Evolutionary conservation across 2,329 filamentous ascomycete genomes (phyloP).

Genomic region (Teratosphaeria pseudoeucalypti): DNA sequence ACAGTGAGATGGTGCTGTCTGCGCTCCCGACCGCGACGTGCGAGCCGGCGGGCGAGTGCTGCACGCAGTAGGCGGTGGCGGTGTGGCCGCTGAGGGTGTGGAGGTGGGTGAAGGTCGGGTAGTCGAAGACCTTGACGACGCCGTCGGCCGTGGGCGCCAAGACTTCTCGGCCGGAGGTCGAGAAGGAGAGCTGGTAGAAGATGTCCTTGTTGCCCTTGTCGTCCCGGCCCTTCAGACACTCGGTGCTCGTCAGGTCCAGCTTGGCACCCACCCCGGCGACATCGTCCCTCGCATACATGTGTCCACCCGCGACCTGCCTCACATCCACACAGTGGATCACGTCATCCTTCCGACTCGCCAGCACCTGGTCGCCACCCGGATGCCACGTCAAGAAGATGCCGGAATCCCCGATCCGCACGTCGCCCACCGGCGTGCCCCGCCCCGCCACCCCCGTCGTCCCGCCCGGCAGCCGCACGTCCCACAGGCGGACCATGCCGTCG

Average conservation of each 20-base stretch:
- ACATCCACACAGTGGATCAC: slow-evolving; percentile 21
- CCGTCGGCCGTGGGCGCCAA: slow-evolving; percentile 64
- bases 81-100: slow-evolving; percentile 61
- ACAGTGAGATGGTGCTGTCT: slow-evolving; percentile 65
- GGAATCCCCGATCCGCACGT: slow-evolving; percentile 43
- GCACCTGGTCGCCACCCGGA: slow-evolving; percentile 57
- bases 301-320: not conserved
- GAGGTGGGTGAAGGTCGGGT: slow-evolving; percentile 47
- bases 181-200: slow-evolving; percentile 65
- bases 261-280: not conserved
- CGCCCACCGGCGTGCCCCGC: slow-evolving; percentile 35
- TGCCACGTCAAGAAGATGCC: slow-evolving; percentile 52
- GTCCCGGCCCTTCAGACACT: not conserved
- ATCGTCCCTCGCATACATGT: not conserved
- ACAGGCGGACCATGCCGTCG: slow-evolving; percentile 66
- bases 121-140: slow-evolving; percentile 58
- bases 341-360: slow-evolving; percentile 63
- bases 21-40: slow-evolving; percentile 66
- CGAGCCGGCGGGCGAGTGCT: slow-evolving; percentile 59
- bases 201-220: slow-evolving; percentile 1
- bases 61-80: slow-evolving; percentile 57
- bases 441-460: slow-evolving; percentile 16
- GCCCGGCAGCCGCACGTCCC: slow-evolving; percentile 61
- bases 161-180: slow-evolving; percentile 60
- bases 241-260: not conserved